Percentiles rank a stretch among this genome's conserved stretches.
These are phyloP conservation scores for Fomitopsis schrenkii DNA, from an alignment of 1,284 basidiomycete genomes.

Conservation along the genomic window DNA sequence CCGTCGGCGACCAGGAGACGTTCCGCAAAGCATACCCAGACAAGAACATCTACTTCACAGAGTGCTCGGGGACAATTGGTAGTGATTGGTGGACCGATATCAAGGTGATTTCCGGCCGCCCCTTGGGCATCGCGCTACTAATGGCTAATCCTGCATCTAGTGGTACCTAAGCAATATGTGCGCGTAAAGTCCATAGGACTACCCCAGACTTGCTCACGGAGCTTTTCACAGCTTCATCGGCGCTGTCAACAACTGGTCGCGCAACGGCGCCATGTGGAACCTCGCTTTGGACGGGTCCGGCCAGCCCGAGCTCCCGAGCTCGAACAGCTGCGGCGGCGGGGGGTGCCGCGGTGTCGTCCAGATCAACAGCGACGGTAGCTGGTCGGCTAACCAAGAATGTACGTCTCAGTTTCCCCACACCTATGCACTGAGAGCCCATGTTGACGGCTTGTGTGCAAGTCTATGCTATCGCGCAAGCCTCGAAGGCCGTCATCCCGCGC, in stretches of 20 bases:
- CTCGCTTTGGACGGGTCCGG: conserved; percentile 61
- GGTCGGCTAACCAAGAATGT: conserved; percentile 70
- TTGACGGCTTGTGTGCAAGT: conserved; percentile 46
- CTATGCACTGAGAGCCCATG: background rate
- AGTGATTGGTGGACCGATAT: conserved; percentile 77
- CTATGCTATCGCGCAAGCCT: conserved; percentile 71
- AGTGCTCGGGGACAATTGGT: conserved; percentile 44
- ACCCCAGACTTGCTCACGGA: background rate
- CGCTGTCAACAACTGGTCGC: conserved; percentile 40
- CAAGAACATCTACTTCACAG: conserved; percentile 51
- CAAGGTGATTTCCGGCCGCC: conserved; percentile 42
- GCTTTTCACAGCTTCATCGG: conserved; percentile 35
- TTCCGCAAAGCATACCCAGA: conserved; percentile 42
- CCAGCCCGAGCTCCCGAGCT: conserved; percentile 59
- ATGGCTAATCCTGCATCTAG: conserved; percentile 8
- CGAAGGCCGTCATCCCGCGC: conserved; percentile 66
- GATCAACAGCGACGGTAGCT: conserved; percentile 59
- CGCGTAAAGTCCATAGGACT: background rate
- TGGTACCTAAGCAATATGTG: background rate
- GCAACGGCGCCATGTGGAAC: conserved; percentile 66
- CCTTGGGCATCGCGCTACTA: background rate
- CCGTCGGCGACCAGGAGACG: conserved; percentile 34
- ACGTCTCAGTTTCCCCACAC: conserved; percentile 20
- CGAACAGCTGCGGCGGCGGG: conserved; percentile 49
- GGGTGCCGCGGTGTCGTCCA: conserved; percentile 65